Evolutionary conservation across 768 basidiomycete species (phyloP).

Genomic region (Termitomyces sp.): DNA sequence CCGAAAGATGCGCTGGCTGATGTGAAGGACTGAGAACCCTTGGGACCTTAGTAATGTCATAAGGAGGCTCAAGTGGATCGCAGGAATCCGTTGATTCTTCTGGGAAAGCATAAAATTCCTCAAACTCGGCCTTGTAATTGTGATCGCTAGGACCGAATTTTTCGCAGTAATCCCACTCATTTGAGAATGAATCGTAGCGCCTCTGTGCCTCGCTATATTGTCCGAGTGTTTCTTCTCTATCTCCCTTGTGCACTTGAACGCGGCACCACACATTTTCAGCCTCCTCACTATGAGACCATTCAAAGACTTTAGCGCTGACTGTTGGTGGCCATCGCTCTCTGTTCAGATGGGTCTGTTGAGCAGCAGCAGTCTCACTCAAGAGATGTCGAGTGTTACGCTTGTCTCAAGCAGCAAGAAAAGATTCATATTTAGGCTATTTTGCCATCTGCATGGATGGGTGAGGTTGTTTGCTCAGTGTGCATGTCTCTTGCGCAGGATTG

Average conservation of each 20-base stretch:
- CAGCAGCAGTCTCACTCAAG: not conserved
- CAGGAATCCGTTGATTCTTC: not conserved
- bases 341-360: not conserved
- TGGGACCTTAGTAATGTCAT: not conserved
- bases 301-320: not conserved
- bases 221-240: not conserved
- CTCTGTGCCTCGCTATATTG: too few species aligned
- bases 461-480: too few species aligned
- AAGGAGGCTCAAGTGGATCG: not conserved
- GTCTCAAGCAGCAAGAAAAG: too few species aligned
- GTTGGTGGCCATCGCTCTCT: not conserved
- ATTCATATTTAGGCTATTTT: too few species aligned
- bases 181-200: too few species aligned
- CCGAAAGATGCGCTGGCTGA: not conserved
- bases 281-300: too few species aligned
- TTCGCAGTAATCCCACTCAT: slow-evolving; percentile 17
- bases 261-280: not conserved
- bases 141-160: slow-evolving; percentile 3
- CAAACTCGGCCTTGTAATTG: not conserved
- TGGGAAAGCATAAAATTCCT: not conserved
- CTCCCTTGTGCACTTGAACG: not conserved
- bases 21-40: not conserved
- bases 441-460: too few species aligned
- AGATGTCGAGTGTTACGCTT: too few species aligned
- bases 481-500: too few species aligned